Evolutionary conservation across 345 rosid genomes (phyloP).

Genomic region (Linum lewisii): DNA sequence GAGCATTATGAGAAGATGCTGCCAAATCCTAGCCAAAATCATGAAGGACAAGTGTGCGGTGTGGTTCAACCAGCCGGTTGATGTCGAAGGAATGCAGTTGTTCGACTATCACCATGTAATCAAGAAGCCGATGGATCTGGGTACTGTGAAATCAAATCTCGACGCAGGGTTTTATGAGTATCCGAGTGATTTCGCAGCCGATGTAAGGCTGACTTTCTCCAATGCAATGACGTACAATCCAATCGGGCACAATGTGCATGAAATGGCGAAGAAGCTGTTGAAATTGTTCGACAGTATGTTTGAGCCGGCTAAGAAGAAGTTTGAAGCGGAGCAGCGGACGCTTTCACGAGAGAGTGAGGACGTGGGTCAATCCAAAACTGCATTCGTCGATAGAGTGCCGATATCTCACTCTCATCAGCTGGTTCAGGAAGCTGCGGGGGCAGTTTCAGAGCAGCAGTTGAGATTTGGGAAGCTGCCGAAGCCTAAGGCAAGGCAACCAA

Average conservation of each 20-base stretch:
- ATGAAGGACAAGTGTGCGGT: background rate
- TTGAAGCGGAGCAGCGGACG: background rate
- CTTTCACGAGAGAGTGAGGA: background rate
- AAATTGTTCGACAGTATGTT: background rate
- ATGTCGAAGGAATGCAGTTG: background rate
- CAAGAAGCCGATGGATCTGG: slow-evolving; percentile 5
- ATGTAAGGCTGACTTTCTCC: background rate
- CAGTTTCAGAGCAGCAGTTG: background rate
- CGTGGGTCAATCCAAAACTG: background rate
- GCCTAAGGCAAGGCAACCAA: slow-evolving; percentile 31
- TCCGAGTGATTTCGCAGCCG: background rate
- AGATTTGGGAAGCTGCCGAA: slow-evolving; percentile 14
- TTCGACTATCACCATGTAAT: background rate
- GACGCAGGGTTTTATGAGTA: background rate
- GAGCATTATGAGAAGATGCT: background rate
- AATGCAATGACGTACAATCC: background rate
- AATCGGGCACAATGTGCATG: background rate
- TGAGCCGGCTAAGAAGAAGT: background rate
- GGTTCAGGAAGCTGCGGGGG: background rate
- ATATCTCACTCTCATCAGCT: background rate
- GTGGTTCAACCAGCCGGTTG: slow-evolving; percentile 5
- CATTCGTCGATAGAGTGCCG: background rate
- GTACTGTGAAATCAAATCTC: slow-evolving; percentile 2
- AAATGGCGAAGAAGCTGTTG: background rate
- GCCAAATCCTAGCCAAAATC: background rate